Conservation (phyloP, 306 rosid genomes). For the Carpinus fangiana region DNA sequence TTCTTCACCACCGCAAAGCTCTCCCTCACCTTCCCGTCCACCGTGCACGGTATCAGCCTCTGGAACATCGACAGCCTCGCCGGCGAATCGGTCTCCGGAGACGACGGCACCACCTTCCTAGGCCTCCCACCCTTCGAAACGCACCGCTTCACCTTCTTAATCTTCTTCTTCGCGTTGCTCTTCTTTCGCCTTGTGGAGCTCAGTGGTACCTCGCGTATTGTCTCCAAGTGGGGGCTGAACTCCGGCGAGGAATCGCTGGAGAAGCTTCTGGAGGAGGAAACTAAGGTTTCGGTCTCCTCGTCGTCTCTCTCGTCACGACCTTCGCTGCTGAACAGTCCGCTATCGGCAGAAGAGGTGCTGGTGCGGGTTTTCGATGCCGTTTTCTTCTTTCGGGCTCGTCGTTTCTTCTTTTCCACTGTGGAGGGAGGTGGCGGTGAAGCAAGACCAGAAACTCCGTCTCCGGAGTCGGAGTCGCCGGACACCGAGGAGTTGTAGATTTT, state of each 20-base stretch:
- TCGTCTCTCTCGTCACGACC: constrained; percentile 22
- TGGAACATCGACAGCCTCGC: constrained; percentile 65
- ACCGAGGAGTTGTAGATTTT: constrained; percentile 50
- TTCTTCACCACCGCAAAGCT: constrained; percentile 64
- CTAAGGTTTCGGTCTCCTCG: constrained; percentile 60
- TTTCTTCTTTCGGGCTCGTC: constrained; percentile 35
- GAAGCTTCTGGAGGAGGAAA: constrained; percentile 56
- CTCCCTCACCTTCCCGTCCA: constrained; percentile 57
- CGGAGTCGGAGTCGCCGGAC: constrained; percentile 31
- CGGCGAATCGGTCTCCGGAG: constrained; percentile 33
- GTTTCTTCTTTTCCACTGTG: constrained; percentile 30
- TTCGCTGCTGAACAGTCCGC: constrained; percentile 52
- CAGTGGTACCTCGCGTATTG: constrained; percentile 29
- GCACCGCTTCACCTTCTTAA: constrained; percentile 23
- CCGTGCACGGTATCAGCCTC: constrained; percentile 52
- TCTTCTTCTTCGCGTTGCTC: constrained; percentile 17
- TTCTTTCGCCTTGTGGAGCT: constrained; percentile 4
- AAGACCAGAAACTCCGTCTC: constrained; percentile 27
- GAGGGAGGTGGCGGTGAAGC: constrained; percentile 23
- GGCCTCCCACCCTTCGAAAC: constrained; percentile 15
- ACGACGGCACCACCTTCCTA: neutral
- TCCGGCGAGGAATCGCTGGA: constrained; percentile 41
- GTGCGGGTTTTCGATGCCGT: constrained; percentile 31
- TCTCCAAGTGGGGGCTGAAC: constrained; percentile 27
- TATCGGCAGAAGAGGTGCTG: constrained; percentile 61